Base-by-base conservation (phyloP, 495 filamentous ascomycete species). In the Filosporella fistucella region DNA sequence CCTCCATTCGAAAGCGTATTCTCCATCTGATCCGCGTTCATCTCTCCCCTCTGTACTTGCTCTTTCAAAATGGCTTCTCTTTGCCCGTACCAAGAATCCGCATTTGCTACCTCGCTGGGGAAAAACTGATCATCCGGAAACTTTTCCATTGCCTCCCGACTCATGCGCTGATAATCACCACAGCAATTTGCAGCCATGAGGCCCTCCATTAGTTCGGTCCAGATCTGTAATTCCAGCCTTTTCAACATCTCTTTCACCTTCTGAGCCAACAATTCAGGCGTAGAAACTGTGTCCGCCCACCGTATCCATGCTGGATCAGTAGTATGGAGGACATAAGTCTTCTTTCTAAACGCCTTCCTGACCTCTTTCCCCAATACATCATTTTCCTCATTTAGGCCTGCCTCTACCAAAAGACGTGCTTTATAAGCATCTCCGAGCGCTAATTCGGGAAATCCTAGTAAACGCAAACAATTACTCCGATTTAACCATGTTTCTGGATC, bases 131-230 rank as follows among this genome's bases (percentile, higher is more conserved):
- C 50, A 26, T 53, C 36, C 14, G 44, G 50, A 30, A 53, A 53
- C 38, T 47, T 53, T 17, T 42, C 37, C 29, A 47, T 32, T 10
- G 50, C 50, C 22, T 53, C 50, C 3, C 30, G 26, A 20, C 50
- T 47, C 36, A 53, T 30, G 29, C 38, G 43, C 12, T 21, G 14
- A 28, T 53, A 53, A 32, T 53, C 50, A 14, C 44, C 36, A 37
- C 50, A 53, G 30, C 50, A 53, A 30, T 53, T 52, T 18, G 49
- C 42, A 23, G 49, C 49, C 42, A 52, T 47, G 1, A 53, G 37
- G 14, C 50, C 50, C 33, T 53, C 50, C 50, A 53, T 53, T 9
- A 53, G 20, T 22, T 53, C 43, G n/a, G 50, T 47, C 50, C 50
- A 53, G 36, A 47, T 47, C 23, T 53, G 50, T 10, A 47, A 18